Conservation (phyloP, 768 basidiomycete species). For the Suillus spraguei region DNA sequence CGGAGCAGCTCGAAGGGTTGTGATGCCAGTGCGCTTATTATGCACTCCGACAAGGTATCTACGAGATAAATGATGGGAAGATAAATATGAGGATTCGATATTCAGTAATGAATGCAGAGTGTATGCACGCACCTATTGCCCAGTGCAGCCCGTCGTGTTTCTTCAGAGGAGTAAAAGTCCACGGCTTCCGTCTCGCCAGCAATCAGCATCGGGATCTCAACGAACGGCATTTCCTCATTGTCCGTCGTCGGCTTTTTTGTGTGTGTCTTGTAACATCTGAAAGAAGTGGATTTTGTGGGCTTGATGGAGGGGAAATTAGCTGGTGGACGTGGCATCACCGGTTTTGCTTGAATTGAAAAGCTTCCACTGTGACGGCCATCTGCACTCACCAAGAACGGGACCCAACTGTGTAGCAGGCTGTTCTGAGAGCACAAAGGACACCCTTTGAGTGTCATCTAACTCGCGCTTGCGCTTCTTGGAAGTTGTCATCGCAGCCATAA, state of each 20-base stretch:
- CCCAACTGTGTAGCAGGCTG: conserved; percentile 42
- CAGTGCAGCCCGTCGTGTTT: conserved; percentile 48
- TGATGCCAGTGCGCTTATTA: conserved; percentile 72
- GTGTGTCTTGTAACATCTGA: conserved; percentile 60
- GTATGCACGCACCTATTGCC: conserved; percentile 66
- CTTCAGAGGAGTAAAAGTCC: conserved; percentile 75
- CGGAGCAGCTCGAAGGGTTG: conserved; percentile 68
- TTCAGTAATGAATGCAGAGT: background rate
- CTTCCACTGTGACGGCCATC: conserved; percentile 30
- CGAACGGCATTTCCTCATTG: conserved; percentile 34
- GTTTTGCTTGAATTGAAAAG: conserved; percentile 12
- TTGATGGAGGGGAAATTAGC: conserved; percentile 68
- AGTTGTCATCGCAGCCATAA: conserved; percentile 25
- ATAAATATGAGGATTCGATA: conserved; percentile 5
- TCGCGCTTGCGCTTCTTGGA: conserved; percentile 56
- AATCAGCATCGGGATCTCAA: conserved; percentile 44
- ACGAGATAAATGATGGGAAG: background rate
- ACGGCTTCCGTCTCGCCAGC: conserved; percentile 85
- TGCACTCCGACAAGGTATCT: conserved; percentile 87
- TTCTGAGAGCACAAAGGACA: conserved; percentile 40
- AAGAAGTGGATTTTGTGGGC: conserved; percentile 58
- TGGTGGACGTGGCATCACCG: conserved; percentile 29
- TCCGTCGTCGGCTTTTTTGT: conserved; percentile 31
- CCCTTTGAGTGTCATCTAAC: conserved; percentile 34
- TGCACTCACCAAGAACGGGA: conserved; percentile 53